phyloP scores from a whole-genome alignment of 75 land plant genomes.

The Ceratopteris richardii region DNA sequence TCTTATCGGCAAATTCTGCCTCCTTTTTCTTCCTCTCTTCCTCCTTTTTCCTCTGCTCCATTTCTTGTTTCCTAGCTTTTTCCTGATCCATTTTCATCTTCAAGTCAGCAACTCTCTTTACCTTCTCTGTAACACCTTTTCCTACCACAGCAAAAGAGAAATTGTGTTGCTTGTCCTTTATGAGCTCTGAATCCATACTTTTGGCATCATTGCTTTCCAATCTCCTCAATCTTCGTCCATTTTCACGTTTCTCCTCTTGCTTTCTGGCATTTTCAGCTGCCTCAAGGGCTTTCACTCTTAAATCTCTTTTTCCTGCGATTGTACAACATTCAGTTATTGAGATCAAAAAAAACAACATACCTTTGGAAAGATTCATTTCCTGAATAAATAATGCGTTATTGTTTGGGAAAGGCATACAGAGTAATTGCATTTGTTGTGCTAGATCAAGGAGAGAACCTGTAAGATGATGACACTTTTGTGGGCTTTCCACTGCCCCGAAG shows the following conservation, averaged over 20 bases:
- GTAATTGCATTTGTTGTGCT: background rate
- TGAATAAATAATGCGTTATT: background rate
- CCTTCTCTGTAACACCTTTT: slow-evolving; percentile 11
- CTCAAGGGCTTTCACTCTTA: slow-evolving; percentile 87
- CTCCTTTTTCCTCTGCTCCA: slow-evolving; percentile 55
- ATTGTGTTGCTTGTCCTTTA: background rate
- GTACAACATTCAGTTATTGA: background rate
- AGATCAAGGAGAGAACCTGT: background rate
- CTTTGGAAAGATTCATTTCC: background rate
- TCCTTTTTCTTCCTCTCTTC: slow-evolving; percentile 72
- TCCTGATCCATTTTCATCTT: slow-evolving; percentile 55
- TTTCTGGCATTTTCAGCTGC: slow-evolving; percentile 86
- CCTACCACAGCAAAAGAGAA: background rate
- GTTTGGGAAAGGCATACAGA: background rate
- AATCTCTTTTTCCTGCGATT: slow-evolving; percentile 70
- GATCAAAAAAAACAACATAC: background rate
- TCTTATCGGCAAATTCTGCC: slow-evolving; percentile 52
- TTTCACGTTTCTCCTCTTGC: slow-evolving; percentile 54
- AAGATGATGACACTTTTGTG: slow-evolving; percentile 2
- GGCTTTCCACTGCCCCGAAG: background rate
- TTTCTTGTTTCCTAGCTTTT: slow-evolving; percentile 41
- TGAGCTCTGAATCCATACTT: background rate
- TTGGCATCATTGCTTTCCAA: slow-evolving; percentile 3
- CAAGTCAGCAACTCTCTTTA: slow-evolving; percentile 20
- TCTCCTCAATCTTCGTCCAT: slow-evolving; percentile 57